Base-by-base conservation (phyloP, 2,329 filamentous ascomycete species). In the Tympanopsis confertula region DNA sequence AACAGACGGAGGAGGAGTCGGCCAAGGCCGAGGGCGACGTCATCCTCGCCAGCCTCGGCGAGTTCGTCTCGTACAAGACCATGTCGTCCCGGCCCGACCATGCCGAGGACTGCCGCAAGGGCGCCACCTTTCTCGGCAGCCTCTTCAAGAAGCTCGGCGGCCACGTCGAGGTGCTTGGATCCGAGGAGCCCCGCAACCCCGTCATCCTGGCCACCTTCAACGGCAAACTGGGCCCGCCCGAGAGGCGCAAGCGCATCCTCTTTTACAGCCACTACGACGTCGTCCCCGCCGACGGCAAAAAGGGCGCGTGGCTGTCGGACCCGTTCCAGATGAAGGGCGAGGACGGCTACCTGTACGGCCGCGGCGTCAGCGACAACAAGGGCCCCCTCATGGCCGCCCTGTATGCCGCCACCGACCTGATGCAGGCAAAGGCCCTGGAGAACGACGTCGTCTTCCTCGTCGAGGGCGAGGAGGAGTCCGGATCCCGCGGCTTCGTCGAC, bases 251-350 rank as follows among this genome's bases (percentile, higher is more conserved):
- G 61, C 87, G 86, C 20, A 85, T 96, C 5, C 64, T 98, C 0
- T 98, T 98, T 55, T 98, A 98, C 52, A 91, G 93, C 0, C 91
- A 98, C 55, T 98, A 98, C 63, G 91, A 98, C 53, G 88, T 98
- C 2, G 91, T 98, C 3, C 75, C 87, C 1, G 91, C 91, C 0
- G 86, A 94, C 46, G 79, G 82, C 26, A 83, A 83, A 44, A 78
- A 81, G 40, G 74, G 75, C 26, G 89, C 86, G 47, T 98, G 91
- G 91, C 71, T 75, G 28, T 78, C 78, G 2, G 85, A 96, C 44
- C 93, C 91, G 0, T 98, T 96, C 54, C 71, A 80, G n/a, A 71
- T 96, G 51, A 82, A 82, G 37, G 91, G 91, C 3, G 76, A 86
- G 39, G 88, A 94, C 49, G 89, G 91, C 0, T 96, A 89, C 54